Percentiles rank a stretch among this genome's conserved stretches.
phyloP scores from a whole-genome alignment of 805 yeast genomes.

The Barnettozyma pratensis region DNA sequence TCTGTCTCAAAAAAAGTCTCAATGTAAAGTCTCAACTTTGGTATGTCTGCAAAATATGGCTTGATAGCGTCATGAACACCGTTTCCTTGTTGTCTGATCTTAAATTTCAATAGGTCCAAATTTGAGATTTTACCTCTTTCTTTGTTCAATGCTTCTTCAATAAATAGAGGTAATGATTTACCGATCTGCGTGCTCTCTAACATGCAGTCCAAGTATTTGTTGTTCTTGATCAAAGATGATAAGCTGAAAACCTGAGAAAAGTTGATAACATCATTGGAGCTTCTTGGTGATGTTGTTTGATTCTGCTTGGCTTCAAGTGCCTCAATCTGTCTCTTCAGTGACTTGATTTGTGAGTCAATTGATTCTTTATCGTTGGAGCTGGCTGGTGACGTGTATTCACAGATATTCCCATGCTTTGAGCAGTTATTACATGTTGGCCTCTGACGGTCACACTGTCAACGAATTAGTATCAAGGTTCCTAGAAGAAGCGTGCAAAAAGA shows the following conservation, averaged over 20 bases:
- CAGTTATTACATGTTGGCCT: constrained; percentile 7
- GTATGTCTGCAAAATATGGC: constrained; percentile 3
- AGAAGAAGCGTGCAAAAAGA: no score
- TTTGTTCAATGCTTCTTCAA: constrained; percentile 8
- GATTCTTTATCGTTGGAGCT: constrained; percentile 1
- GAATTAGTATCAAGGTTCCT: background rate
- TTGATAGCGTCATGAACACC: constrained; percentile 1
- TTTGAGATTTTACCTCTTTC: constrained; percentile 4
- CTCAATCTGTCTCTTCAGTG: constrained; percentile 3
- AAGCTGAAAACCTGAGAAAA: constrained; percentile 5
- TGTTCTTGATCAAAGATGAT: constrained; percentile 1
- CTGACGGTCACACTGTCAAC: constrained; percentile 5
- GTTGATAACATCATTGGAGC: background rate
- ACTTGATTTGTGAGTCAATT: constrained; percentile 3
- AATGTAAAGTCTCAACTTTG: background rate
- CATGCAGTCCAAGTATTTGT: background rate
- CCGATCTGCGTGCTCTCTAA: background rate
- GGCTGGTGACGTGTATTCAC: constrained; percentile 2
- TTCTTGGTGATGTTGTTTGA: background rate
- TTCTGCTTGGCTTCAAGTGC: constrained; percentile 2
- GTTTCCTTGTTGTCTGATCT: constrained; percentile 6
- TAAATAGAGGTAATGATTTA: constrained; percentile 1
- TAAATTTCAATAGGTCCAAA: constrained; percentile 6
- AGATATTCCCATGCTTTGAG: constrained; percentile 2
- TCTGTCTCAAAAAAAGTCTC: constrained; percentile 8